Evolutionary conservation across 345 rosid species (phyloP).

Genomic region (Rhodamnia rubescens): DNA sequence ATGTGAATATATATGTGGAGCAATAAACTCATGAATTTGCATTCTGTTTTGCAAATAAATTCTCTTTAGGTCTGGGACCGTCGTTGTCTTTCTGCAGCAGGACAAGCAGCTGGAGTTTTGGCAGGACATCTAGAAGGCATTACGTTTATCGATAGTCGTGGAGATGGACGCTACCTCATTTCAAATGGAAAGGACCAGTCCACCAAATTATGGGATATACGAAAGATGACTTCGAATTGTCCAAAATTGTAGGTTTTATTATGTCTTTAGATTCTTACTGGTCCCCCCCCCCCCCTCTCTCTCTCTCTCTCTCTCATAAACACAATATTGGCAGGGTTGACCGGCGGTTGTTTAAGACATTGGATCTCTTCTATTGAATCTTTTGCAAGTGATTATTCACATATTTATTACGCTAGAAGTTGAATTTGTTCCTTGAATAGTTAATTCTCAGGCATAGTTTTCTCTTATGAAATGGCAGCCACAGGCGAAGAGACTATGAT

Average conservation of each 20-base stretch:
- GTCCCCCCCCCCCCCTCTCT: not conserved
- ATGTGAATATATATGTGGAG: not conserved
- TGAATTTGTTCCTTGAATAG: not conserved
- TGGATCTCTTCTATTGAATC: not conserved
- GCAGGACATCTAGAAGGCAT: conserved; percentile 62
- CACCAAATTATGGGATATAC: conserved; percentile 64
- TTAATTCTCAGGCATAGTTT: not conserved
- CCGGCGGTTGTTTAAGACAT: not conserved
- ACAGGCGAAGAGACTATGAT: conserved; percentile 10
- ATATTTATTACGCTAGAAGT: not conserved
- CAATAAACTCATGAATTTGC: not conserved
- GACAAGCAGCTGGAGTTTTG: conserved; percentile 50
- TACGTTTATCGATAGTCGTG: conserved; percentile 53
- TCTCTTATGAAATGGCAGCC: conserved; percentile 4
- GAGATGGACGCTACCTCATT: conserved; percentile 64
- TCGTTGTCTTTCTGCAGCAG: conserved; percentile 39
- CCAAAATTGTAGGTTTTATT: conserved; percentile 15
- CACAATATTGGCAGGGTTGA: not conserved
- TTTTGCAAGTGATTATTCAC: not conserved
- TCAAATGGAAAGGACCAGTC: conserved; percentile 74
- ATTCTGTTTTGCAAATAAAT: not conserved
- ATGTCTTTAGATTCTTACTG: not conserved
- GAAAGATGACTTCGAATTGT: conserved; percentile 43
- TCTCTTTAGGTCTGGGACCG: conserved; percentile 56
- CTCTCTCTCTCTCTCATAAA: not conserved